phyloP scores from a whole-genome alignment of 768 basidiomycete genomes.

The Guyanaporus albipodus region DNA sequence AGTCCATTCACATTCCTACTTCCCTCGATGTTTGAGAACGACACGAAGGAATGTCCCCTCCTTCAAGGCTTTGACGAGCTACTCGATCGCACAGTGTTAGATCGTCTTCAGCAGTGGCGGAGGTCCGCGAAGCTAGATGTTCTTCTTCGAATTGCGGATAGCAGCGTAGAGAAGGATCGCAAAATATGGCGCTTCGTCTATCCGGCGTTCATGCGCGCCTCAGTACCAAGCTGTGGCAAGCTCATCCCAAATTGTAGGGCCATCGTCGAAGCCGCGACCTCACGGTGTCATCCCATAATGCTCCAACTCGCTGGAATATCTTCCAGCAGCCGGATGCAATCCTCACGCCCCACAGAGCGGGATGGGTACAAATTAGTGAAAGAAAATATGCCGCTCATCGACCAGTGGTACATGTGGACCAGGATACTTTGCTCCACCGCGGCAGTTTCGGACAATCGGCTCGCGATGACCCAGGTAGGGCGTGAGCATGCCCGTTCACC shows the following conservation, averaged over 20 bases:
- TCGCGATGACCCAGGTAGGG: slow-evolving; percentile 47
- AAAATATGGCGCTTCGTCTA: slow-evolving; percentile 73
- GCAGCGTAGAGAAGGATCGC: slow-evolving; percentile 60
- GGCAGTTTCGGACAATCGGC: slow-evolving; percentile 57
- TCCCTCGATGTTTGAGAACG: slow-evolving; percentile 53
- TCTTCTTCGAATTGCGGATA: slow-evolving; percentile 68
- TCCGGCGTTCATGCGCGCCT: slow-evolving; percentile 57
- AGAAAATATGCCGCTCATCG: slow-evolving; percentile 57
- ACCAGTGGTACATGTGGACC: slow-evolving; percentile 84
- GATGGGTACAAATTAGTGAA: slow-evolving; percentile 49
- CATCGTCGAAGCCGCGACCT: slow-evolving; percentile 60
- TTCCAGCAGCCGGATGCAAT: slow-evolving; percentile 38
- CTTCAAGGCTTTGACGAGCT: slow-evolving; percentile 65
- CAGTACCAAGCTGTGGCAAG: slow-evolving; percentile 45
- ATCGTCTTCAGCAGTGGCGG: slow-evolving; percentile 64
- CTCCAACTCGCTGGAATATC: slow-evolving; percentile 71
- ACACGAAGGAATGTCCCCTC: slow-evolving; percentile 41
- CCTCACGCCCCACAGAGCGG: slow-evolving; percentile 44
- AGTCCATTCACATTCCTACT: slow-evolving; percentile 35
- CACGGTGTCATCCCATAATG: slow-evolving; percentile 69
- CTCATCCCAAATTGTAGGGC: slow-evolving; percentile 56
- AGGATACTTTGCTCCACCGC: slow-evolving; percentile 85
- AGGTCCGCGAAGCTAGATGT: slow-evolving; percentile 52
- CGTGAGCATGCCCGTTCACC: slow-evolving; percentile 68
- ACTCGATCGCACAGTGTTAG: slow-evolving; percentile 55